Base-by-base conservation (phyloP, 2,329 filamentous ascomycete genomes). In the Stagonosporopsis vannaccii region DNA sequence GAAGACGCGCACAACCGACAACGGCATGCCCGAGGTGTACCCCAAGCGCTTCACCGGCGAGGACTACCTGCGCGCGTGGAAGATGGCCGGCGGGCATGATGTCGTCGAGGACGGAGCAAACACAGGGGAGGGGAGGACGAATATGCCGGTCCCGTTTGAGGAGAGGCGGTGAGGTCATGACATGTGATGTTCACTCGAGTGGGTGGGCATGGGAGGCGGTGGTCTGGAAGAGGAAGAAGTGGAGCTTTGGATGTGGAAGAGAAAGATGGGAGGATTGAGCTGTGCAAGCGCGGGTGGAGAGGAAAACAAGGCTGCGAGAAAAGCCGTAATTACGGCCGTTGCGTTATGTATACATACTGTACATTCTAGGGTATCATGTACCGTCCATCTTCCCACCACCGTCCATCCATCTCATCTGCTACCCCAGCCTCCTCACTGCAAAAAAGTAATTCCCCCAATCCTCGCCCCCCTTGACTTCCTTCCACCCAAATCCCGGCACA, bases 391-490 rank as follows among this genome's bases (percentile, higher is more conserved):
- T n/a, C 26, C 35, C 45, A 17, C 8, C 19, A 19, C 37, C 49
- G 15, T 43, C 43, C 37, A 23, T 8, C 4, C 20, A 20, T 23
- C 6, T 11, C 23, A 22, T 12, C 19, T 12, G 1, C 33, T 47
- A 48, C 32, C 41, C 48, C n/a, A 41, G 32, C 50, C 53, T 22
- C 77, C 88, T 85, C 39, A 97, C 87, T 8, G 86, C 95, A 75
- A 97, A 96, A 77, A 99, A 98, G 79, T 98, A 99, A 76, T 99
- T 99, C 9, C 94, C 94, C 70, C 91, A 86, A 70, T 86, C 87
- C 79, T 98, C 94, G 68, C 92, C 90, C 2, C 91, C 90, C 22
- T 78, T 75, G 4, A 97, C 87, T 74, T 91, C 86, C 78, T 84
- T 92, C 95, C 95, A 98, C 3, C 95, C 95, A 40, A 97, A 54